Percentiles rank a stretch among this genome's conserved stretches.
These are phyloP conservation scores for Leucoagaricus sp. DNA, from an alignment of 1,284 basidiomycete genomes.

Conservation along the genomic window DNA sequence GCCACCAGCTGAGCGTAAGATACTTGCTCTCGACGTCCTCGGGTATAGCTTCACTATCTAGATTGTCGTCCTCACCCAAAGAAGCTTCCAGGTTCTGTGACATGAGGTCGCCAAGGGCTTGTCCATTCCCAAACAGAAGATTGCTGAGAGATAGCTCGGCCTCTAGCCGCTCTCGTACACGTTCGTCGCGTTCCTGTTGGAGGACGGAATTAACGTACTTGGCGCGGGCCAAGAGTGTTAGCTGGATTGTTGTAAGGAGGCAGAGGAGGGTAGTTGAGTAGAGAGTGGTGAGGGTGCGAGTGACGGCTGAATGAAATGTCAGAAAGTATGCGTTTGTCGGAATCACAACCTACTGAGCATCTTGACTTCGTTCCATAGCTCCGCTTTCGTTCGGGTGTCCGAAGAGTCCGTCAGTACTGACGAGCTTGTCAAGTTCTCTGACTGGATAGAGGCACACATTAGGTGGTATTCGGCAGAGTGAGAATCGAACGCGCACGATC, in stretches of 20 bases:
- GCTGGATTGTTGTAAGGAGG: constrained; percentile 81
- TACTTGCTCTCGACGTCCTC: constrained; percentile 77
- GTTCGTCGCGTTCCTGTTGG: constrained; percentile 63
- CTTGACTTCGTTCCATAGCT: constrained; percentile 85
- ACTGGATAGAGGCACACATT: constrained; percentile 23
- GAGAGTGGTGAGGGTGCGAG: constrained; percentile 81
- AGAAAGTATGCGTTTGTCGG: neutral
- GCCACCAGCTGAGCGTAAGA: constrained; percentile 89
- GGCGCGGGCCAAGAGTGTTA: constrained; percentile 80
- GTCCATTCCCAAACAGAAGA: constrained; percentile 25
- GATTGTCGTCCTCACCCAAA: constrained; percentile 15
- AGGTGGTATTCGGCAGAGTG: too few species aligned
- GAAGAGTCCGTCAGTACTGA: constrained; percentile 31
- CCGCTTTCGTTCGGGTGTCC: constrained; percentile 53
- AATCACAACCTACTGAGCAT: constrained; percentile 59
- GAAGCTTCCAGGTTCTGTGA: constrained; percentile 16
- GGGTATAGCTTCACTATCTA: constrained; percentile 32
- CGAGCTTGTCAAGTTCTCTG: constrained; percentile 30
- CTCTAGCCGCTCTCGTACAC: constrained; percentile 46
- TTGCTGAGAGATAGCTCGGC: constrained; percentile 39
- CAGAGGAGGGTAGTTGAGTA: constrained; percentile 83
- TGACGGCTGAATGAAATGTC: constrained; percentile 62
- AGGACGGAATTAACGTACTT: constrained; percentile 78
- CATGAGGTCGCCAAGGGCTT: constrained; percentile 19
- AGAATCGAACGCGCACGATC: neutral